Percentiles rank a stretch among this genome's conserved stretches.
phyloP scores from a whole-genome alignment of 1,284 basidiomycete genomes.

The Kalmanozyma brasiliensis region DNA sequence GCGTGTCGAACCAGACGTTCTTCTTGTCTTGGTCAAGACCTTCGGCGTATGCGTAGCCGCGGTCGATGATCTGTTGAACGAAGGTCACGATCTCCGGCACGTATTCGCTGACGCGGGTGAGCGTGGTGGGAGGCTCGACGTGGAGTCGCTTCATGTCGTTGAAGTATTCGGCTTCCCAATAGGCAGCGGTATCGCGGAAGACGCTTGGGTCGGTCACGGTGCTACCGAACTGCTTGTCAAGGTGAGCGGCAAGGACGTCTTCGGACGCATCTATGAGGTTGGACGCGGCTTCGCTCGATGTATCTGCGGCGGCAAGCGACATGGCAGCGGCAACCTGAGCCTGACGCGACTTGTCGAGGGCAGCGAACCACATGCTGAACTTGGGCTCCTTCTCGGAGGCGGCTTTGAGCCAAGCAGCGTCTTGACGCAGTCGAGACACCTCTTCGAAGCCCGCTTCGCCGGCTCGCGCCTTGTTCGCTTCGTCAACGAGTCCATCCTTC shows the following conservation, averaged over 20 bases:
- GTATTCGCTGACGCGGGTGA: constrained; percentile 97
- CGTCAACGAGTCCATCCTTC: constrained; percentile 34
- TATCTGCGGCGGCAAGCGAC: constrained; percentile 49
- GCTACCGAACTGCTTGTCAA: constrained; percentile 71
- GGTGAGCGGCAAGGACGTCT: constrained; percentile 59
- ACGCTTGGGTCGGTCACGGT: constrained; percentile 88
- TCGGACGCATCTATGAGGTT: constrained; percentile 56
- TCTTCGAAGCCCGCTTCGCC: constrained; percentile 64
- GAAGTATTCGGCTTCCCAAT: constrained; percentile 92
- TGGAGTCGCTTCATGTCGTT: constrained; percentile 88
- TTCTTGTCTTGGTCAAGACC: constrained; percentile 52
- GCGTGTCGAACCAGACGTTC: constrained; percentile 91
- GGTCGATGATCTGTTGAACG: constrained; percentile 84
- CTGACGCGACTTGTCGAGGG: constrained; percentile 59
- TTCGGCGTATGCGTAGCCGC: constrained; percentile 84
- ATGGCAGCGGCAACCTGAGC: constrained; percentile 63
- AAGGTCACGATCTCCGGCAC: constrained; percentile 93
- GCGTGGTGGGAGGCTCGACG: constrained; percentile 86
- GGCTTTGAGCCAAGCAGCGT: constrained; percentile 54
- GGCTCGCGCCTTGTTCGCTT: constrained; percentile 43
- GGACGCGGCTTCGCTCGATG: constrained; percentile 37
- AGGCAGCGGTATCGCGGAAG: constrained; percentile 83
- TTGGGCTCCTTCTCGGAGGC: constrained; percentile 60
- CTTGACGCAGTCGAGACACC: constrained; percentile 45
- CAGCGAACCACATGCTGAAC: constrained; percentile 61